Evolutionary conservation across 495 filamentous ascomycete genomes (phyloP).

Genomic region (Podospora pseudoanserina): DNA sequence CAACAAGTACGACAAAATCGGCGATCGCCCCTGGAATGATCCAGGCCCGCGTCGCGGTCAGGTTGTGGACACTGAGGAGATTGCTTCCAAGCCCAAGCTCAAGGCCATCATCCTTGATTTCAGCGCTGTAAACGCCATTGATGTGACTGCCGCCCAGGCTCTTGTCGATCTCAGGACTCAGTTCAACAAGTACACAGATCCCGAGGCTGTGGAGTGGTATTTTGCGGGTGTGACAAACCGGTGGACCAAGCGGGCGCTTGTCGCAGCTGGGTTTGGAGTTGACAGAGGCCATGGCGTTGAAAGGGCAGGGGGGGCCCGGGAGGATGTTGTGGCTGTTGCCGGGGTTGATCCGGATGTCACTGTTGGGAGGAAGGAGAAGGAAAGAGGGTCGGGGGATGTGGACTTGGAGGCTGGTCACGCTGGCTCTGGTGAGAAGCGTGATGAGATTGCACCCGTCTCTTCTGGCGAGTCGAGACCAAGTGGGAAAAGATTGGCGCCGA

Average conservation of each 20-base stretch:
- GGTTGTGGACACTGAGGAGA: conserved; percentile 26
- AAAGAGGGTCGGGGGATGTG: not conserved
- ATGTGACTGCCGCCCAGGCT: conserved; percentile 48
- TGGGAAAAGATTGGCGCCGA: conserved; percentile 26
- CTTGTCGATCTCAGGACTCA: conserved; percentile 49
- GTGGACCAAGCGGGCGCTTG: conserved; percentile 49
- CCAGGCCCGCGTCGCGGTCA: conserved; percentile 70
- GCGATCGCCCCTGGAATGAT: conserved; percentile 75
- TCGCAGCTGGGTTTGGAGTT: conserved; percentile 47
- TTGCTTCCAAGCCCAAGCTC: conserved; percentile 38
- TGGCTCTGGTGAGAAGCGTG: not conserved
- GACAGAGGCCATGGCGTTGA: conserved; percentile 10
- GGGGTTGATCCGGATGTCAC: conserved; percentile 8
- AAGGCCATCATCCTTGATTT: conserved; percentile 51
- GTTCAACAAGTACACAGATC: conserved; percentile 46
- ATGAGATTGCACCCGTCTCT: conserved; percentile 16
- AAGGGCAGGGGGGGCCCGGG: conserved; percentile 11
- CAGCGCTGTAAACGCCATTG: conserved; percentile 45
- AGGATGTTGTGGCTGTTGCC: conserved; percentile 23
- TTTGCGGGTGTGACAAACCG: conserved; percentile 47
- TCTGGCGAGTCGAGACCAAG: not conserved
- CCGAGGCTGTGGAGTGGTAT: conserved; percentile 50
- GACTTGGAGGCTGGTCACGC: conserved; percentile 24
- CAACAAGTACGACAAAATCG: conserved; percentile 36
- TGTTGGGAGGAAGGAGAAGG: not conserved